Conservation (phyloP, 495 filamentous ascomycete species). For the Penicillium cosmopolitanum region DNA sequence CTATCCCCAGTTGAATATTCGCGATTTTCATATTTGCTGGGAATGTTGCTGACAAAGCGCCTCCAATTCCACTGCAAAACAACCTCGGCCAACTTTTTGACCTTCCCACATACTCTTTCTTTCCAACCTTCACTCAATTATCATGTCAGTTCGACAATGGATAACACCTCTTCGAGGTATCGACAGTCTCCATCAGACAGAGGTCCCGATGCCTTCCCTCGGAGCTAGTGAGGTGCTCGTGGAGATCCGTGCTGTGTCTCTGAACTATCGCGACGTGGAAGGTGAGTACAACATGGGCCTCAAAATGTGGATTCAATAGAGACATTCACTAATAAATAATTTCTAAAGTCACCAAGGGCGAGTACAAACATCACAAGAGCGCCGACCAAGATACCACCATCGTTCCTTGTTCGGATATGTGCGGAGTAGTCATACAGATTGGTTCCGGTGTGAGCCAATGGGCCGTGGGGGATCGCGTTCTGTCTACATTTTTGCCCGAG, state of each 20-base stretch:
- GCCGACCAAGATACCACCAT: constrained; percentile 50
- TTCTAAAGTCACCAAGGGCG: constrained; percentile 54
- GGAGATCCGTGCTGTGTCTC: constrained; percentile 54
- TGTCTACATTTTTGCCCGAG: constrained; percentile 75
- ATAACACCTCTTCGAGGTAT: constrained; percentile 51
- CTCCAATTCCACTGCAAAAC: too few species aligned
- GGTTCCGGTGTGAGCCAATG: constrained; percentile 67
- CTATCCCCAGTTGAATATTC: too few species aligned
- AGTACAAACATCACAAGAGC: constrained; percentile 58
- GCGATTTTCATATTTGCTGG: too few species aligned
- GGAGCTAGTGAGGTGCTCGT: constrained; percentile 58
- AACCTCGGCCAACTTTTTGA: too few species aligned
- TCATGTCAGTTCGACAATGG: constrained; percentile 49
- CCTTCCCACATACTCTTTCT: too few species aligned
- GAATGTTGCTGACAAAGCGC: too few species aligned
- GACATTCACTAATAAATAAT: not conserved
- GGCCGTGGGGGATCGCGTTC: constrained; percentile 69
- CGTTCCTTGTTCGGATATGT: constrained; percentile 75
- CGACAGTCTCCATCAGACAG: constrained; percentile 47
- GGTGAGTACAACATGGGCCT: constrained; percentile 33
- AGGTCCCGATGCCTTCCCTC: constrained; percentile 45
- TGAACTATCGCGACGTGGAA: constrained; percentile 66
- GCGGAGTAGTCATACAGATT: constrained; percentile 67
- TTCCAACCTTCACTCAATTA: not conserved
- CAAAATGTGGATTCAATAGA: not conserved